Evolutionary conservation across 345 rosid species (phyloP).

Genomic region (Noccaea caerulescens): DNA sequence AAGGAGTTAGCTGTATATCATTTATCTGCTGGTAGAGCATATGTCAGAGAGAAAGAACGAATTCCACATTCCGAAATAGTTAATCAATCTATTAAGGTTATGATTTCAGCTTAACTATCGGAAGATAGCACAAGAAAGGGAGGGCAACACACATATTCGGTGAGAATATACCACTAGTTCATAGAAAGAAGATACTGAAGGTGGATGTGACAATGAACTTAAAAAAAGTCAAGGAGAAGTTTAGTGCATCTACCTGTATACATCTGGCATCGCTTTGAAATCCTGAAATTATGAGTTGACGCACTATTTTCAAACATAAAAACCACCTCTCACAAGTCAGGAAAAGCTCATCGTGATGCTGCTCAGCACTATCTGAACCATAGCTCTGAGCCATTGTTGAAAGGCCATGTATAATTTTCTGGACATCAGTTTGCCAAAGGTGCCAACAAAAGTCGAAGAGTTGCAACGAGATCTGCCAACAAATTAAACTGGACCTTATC

Average conservation of each 20-base stretch:
- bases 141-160: background rate
- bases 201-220: slow-evolving; percentile 15
- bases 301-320: slow-evolving; percentile 81
- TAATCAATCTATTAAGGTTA: slow-evolving; percentile 22
- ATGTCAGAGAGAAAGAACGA: background rate
- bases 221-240: background rate
- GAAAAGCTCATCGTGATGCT: slow-evolving; percentile 79
- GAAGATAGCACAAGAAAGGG: slow-evolving; percentile 15
- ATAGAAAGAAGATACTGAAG: slow-evolving; percentile 26
- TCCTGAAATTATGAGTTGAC: slow-evolving; percentile 83
- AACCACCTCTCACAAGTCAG: slow-evolving; percentile 94
- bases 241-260: slow-evolving; percentile 62
- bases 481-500: slow-evolving; percentile 38
- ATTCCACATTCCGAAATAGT: background rate
- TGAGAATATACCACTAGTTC: slow-evolving; percentile 20
- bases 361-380: slow-evolving; percentile 56
- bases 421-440: slow-evolving; percentile 96
- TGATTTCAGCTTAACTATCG: slow-evolving; percentile 15
- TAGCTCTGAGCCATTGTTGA: slow-evolving; percentile 62
- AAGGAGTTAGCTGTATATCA: slow-evolving; percentile 28
- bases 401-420: slow-evolving; percentile 77
- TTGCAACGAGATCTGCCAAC: slow-evolving; percentile 86
- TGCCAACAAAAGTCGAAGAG: slow-evolving; percentile 85
- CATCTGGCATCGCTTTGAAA: slow-evolving; percentile 85
- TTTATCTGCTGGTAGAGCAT: slow-evolving; percentile 15